Base-by-base conservation (phyloP, 106 monocot species). In the Agapanthus africanus region DNA sequence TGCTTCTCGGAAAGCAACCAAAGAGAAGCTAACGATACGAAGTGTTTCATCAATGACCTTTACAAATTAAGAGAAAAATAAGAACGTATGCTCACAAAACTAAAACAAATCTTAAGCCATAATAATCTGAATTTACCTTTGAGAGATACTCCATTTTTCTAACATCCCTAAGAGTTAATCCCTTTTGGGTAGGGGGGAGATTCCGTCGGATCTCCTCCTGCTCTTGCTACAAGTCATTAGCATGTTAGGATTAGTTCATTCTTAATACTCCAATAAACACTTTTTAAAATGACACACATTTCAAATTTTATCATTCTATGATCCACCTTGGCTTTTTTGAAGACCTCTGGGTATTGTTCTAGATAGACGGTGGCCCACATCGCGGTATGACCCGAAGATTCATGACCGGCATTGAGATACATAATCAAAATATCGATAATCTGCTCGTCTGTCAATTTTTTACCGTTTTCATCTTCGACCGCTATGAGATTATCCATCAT, bases 331-430 rank as follows among this genome's bases (percentile, higher is more conserved):
- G 95, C 88, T 77, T 79, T 84, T 68, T 74, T 23, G 42, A 80
- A 80, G 63, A 60, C 47, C 40, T 91, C 81, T 6, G 79, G 91
- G 71, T 95, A 67, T 63, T 95, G 79, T 65, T 95, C 86, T 8
- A 95, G 80, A 37, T 88, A 73, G 23, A 84, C 72, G 14, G 95
- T 78, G 31, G 88, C 78, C 95, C 95, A 95, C 95, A 95, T 88
- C 46, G 85, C 84, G 65, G 88, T 88, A 63, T 95, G 95, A 0
- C 83, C 95, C 18, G 95, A 91, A 34, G 95, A 95, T 74, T 95
- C 95, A 71, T 95, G 95, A 21, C 95, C 95, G 22, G 91, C 95
- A 72, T 95, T 95, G 37, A 95, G 88, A 65, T 95, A 95, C 95
- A 95, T 95, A 61, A 91, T 78, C 71, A 95, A 71, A 44, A 82